Percentiles rank a stretch among this genome's conserved stretches.
phyloP scores from a whole-genome alignment of 768 basidiomycete genomes.

The Amylocystis lapponica region DNA sequence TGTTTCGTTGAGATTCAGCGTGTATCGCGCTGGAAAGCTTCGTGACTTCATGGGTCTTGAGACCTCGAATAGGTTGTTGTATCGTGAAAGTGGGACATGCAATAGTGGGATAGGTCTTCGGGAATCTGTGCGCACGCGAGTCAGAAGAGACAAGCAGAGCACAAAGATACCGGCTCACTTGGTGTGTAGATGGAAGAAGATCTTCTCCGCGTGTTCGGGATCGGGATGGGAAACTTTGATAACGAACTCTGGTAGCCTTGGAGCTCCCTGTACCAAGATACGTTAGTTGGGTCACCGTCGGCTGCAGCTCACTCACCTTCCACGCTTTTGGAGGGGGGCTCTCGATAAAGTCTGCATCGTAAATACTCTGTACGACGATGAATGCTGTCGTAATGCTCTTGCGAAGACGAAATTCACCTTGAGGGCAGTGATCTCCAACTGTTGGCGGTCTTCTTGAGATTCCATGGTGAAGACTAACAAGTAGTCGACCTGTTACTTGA shows the following conservation, averaged over 20 bases:
- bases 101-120: slow-evolving; percentile 76
- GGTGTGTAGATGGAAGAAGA: slow-evolving; percentile 62
- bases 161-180: slow-evolving; percentile 44
- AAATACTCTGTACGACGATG: slow-evolving; percentile 61
- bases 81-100: slow-evolving; percentile 65
- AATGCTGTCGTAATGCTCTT: too few species aligned
- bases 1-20: slow-evolving; percentile 55
- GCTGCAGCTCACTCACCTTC: slow-evolving; percentile 48
- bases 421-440: slow-evolving; percentile 70
- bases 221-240: slow-evolving; percentile 68
- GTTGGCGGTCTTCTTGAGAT: slow-evolving; percentile 61
- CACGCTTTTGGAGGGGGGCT: slow-evolving; percentile 74
- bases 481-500: slow-evolving; percentile 41
- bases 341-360: slow-evolving; percentile 70
- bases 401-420: too few species aligned
- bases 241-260: slow-evolving; percentile 68
- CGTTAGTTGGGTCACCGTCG: not conserved
- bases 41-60: slow-evolving; percentile 50
- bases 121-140: slow-evolving; percentile 43
- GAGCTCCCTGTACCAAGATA: slow-evolving; percentile 49
- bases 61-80: slow-evolving; percentile 57
- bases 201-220: slow-evolving; percentile 45
- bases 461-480: slow-evolving; percentile 48
- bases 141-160: too few species aligned
- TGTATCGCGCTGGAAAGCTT: slow-evolving; percentile 57